Evolutionary conservation across 2,329 filamentous ascomycete species (phyloP).

Genomic region (Grosmannia clavigera): DNA sequence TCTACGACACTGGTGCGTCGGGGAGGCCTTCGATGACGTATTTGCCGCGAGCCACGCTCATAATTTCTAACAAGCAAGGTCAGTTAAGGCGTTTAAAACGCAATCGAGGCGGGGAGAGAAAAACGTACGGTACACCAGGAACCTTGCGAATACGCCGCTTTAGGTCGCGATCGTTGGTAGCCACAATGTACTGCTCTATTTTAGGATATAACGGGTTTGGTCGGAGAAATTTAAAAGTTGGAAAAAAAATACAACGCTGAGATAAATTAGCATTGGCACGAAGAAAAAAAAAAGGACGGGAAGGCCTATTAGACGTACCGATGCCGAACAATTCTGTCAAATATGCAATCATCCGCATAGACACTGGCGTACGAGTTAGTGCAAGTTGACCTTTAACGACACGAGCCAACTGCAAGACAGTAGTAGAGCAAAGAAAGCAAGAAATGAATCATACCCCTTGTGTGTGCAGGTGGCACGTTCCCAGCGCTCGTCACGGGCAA

Average conservation of each 20-base stretch:
- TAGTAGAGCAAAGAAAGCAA: background rate
- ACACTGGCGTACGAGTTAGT: constrained; percentile 33
- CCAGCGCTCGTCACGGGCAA: constrained; percentile 84
- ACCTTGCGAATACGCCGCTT: constrained; percentile 79
- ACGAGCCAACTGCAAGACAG: background rate
- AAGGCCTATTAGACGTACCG: constrained; percentile 15
- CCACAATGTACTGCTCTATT: constrained; percentile 13
- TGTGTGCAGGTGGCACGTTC: constrained; percentile 80
- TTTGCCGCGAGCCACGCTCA: constrained; percentile 78
- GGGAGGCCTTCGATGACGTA: constrained; percentile 90
- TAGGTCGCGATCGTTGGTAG: constrained; percentile 59
- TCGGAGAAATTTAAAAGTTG: no score
- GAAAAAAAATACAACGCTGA: constrained; percentile 17
- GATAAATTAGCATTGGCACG: constrained; percentile 26
- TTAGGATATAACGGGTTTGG: background rate
- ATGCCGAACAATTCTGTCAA: constrained; percentile 60
- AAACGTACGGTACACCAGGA: constrained; percentile 38
- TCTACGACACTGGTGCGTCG: constrained; percentile 53
- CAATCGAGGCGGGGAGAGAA: background rate
- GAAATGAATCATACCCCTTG: constrained; percentile 41
- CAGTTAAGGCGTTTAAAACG: background rate
- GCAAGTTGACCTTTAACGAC: background rate
- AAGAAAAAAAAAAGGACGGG: constrained; percentile 17
- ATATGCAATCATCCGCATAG: constrained; percentile 76
- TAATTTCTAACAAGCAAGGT: constrained; percentile 30